A percentile compares a stretch with the other conserved stretches of the same genome.
phyloP scores from a whole-genome alignment of 169 alveolate genomes.

The Plasmodium cynomolgi region DNA sequence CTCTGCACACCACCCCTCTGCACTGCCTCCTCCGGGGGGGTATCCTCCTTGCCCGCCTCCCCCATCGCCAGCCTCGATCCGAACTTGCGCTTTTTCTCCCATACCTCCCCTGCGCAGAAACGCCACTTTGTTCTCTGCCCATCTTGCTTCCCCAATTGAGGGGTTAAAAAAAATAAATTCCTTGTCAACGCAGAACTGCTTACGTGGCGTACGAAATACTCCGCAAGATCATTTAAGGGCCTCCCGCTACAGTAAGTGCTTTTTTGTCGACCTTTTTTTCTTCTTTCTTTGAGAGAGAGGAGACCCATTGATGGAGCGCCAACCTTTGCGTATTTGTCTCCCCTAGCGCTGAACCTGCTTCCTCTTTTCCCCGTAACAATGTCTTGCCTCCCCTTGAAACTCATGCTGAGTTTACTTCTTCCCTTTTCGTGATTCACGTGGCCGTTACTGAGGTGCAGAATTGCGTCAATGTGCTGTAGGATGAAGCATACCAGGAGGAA shows the following conservation, averaged over 20 bases:
- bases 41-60: not conserved
- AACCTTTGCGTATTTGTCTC: not conserved
- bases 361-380: not conserved
- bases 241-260: not conserved
- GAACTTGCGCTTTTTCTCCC: not conserved
- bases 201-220: not conserved
- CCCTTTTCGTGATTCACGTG: not conserved
- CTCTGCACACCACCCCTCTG: too few species aligned
- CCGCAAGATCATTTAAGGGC: not conserved
- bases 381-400: not conserved
- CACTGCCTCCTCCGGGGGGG: not conserved
- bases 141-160: not conserved
- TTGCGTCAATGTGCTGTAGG: constrained; percentile 4
- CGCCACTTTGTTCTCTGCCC: not conserved
- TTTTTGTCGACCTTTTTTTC: not conserved
- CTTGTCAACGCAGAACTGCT: not conserved
- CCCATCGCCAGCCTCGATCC: not conserved
- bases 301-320: not conserved
- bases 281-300: not conserved
- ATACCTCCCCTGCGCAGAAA: not conserved
- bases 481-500: constrained; percentile 30
- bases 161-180: not conserved
- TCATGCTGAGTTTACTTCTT: constrained; percentile 2
- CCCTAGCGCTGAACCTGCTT: not conserved
- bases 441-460: not conserved